Evolutionary conservation across 2,329 filamentous ascomycete genomes (phyloP).

Genomic region (Trichoderma arundinaceum): DNA sequence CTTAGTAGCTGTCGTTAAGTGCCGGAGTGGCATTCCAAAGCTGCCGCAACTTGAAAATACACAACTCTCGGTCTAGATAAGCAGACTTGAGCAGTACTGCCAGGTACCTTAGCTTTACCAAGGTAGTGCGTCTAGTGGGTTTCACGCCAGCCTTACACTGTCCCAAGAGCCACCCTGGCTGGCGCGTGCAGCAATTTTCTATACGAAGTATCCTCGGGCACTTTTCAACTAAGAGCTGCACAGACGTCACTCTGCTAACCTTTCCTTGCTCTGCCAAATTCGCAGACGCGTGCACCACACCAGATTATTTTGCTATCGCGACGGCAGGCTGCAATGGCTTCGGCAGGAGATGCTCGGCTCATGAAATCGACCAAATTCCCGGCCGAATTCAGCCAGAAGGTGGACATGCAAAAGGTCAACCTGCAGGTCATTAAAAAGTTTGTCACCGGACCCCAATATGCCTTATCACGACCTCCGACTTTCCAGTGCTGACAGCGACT

Average conservation of each 20-base stretch:
- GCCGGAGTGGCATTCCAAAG: conserved; percentile 1
- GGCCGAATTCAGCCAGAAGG: conserved; percentile 89
- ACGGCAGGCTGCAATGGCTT: conserved; percentile 65
- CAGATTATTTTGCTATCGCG: conserved; percentile 4
- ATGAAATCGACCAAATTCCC: conserved; percentile 93
- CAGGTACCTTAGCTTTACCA: not conserved
- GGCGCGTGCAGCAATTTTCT: conserved; percentile 8
- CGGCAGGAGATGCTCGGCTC: conserved; percentile 85
- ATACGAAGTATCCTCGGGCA: conserved; percentile 13
- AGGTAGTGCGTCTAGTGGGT: not conserved
- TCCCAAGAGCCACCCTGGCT: not conserved
- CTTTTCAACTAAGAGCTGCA: conserved; percentile 31
- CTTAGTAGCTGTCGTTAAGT: not conserved
- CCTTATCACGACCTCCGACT: conserved; percentile 11
- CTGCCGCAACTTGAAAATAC: not conserved
- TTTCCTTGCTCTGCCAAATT: conserved; percentile 30
- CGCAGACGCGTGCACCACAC: conserved; percentile 32
- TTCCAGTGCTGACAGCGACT: conserved; percentile 30
- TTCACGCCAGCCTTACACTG: not conserved
- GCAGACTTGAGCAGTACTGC: not conserved
- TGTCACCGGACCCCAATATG: conserved; percentile 40
- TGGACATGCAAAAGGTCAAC: conserved; percentile 97
- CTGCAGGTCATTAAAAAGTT: conserved; percentile 97
- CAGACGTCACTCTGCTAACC: conserved; percentile 42
- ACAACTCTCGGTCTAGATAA: not conserved